Base-by-base conservation (phyloP, 495 filamentous ascomycete species). In the Melanomma pulvis-pyrius region DNA sequence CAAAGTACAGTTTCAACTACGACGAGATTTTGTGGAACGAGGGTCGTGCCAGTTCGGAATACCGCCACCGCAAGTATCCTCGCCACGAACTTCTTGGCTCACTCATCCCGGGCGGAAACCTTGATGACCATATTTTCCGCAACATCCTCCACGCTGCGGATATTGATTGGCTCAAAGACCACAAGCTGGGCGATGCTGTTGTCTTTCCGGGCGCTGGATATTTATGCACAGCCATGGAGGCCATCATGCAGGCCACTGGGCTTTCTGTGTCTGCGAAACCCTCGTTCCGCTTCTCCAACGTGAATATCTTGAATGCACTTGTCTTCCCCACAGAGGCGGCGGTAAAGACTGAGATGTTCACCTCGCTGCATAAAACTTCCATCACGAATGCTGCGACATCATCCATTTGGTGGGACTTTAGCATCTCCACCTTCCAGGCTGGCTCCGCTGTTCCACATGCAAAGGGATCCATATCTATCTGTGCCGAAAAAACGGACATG, bases 201-300 rank as follows among this genome's bases (percentile, higher is more conserved):
- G 58, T 61, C 7, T 61, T 61, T 30, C 58, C 58, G 28, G 39
- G 19, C 32, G 58, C 58, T 3, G 58, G 41, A 12, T 61, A 61
- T 29, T 24, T 61, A 9, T 22, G 44, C 28, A 51, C 47, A 4
- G 58, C 58, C 1, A 29, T 51, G 21, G 58, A 61, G 28, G 58
- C 58, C 9, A 25, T 52, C 22, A 41, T 24, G 32, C 54, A 58
- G 19, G 36, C 32, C 3, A 44, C 54, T 13, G 46, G 29, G 51
- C 1, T 36, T 7, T 6, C 19, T 12, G 13, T 50, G 11, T 7
- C 21, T 2, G 21, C 48, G 11, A 24, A 50, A 6, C 48, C 48
- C 3, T 24, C 25, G 19, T 25, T 50, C 21, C 21, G 25, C 5
- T 50, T 50, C 21, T 28, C 21, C 11, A 24, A 28, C 9, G 48